Percentiles rank a stretch among this genome's conserved stretches.
phyloP scores from a whole-genome alignment of 2,329 filamentous ascomycete genomes.

The Didymella glomerata region DNA sequence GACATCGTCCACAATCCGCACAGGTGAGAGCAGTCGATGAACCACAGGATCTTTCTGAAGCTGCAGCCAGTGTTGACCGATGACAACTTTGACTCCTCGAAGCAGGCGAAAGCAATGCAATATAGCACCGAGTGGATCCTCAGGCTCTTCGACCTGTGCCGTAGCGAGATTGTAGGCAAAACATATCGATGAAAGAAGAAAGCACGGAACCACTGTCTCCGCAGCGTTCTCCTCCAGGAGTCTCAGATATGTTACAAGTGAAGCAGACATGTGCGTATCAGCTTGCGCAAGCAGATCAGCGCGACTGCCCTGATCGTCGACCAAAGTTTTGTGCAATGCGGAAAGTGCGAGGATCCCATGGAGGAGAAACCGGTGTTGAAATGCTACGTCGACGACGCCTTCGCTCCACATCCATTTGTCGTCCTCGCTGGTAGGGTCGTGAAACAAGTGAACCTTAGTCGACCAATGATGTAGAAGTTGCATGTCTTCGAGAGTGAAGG shows the following conservation, averaged over 20 bases:
- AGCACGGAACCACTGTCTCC: conserved; percentile 39
- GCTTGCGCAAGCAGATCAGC: conserved; percentile 37
- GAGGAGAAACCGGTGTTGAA: conserved; percentile 42
- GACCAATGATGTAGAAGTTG: conserved; percentile 44
- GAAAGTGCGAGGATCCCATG: conserved; percentile 42
- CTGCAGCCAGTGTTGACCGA: conserved; percentile 32
- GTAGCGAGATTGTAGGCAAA: conserved; percentile 42
- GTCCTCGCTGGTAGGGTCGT: conserved; percentile 25
- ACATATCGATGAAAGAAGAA: conserved; percentile 37
- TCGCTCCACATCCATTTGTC: conserved; percentile 30
- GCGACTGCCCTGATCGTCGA: conserved; percentile 28
- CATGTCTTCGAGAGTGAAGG: conserved; percentile 31
- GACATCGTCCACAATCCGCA: neutral
- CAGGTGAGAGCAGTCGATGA: neutral
- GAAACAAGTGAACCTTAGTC: conserved; percentile 28
- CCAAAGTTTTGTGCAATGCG: conserved; percentile 40
- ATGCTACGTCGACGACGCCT: conserved; percentile 35
- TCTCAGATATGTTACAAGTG: conserved; percentile 36
- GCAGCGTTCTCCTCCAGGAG: conserved; percentile 30
- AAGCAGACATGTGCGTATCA: conserved; percentile 38
- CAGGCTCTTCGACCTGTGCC: conserved; percentile 37
- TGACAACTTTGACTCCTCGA: conserved; percentile 38
- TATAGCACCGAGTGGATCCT: conserved; percentile 38
- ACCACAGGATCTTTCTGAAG: conserved; percentile 12
- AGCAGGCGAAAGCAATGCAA: conserved; percentile 43